Evolutionary conservation across 1,139 yeast genomes (phyloP).

Genomic region (Lizanozyma gosingica): DNA sequence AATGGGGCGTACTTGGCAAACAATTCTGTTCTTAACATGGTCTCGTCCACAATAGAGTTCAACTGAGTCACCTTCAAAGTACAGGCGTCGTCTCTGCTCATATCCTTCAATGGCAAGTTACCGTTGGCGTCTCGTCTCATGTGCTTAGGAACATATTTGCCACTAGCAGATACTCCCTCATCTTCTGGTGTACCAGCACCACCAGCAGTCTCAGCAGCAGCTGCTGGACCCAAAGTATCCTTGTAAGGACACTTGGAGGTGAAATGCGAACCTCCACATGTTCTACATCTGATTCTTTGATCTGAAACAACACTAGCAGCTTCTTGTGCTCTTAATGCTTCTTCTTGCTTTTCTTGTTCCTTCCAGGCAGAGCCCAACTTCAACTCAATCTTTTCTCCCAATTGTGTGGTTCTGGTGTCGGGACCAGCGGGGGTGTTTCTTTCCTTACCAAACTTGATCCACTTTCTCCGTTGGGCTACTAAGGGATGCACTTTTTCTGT

Average conservation of each 20-base stretch:
- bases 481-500: constrained; percentile 75
- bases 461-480: constrained; percentile 37
- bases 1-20: constrained; percentile 67
- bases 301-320: constrained; percentile 38
- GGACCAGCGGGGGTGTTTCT: constrained; percentile 74
- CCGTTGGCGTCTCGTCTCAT: constrained; percentile 55
- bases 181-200: constrained; percentile 22
- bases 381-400: constrained; percentile 74
- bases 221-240: constrained; percentile 61
- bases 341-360: constrained; percentile 55
- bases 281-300: constrained; percentile 66
- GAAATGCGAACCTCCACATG: constrained; percentile 91
- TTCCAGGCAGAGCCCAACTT: constrained; percentile 68
- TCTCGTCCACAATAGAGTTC: constrained; percentile 79
- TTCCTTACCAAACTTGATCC: constrained; percentile 77
- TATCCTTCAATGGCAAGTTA: constrained; percentile 43
- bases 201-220: constrained; percentile 23
- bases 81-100: constrained; percentile 73
- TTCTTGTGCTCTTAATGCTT: constrained; percentile 50
- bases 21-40: constrained; percentile 65
- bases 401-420: constrained; percentile 77
- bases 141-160: constrained; percentile 73
- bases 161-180: constrained; percentile 23
- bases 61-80: constrained; percentile 90
- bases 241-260: constrained; percentile 94